Base-by-base conservation (phyloP, 768 basidiomycete species). In the Termitomyces sp. region DNA sequence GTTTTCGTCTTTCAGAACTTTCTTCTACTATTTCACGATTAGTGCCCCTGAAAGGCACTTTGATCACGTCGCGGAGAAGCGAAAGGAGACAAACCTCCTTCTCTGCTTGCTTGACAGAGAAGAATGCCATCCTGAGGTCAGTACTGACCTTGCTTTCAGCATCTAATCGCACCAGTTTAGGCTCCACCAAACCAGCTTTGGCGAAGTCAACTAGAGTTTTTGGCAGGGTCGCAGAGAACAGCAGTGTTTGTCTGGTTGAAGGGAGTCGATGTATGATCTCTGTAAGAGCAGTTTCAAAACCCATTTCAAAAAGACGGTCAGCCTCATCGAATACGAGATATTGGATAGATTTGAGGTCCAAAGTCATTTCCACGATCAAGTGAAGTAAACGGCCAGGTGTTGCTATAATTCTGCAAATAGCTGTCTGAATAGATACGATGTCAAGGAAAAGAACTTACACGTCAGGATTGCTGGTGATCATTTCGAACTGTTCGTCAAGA, bases 311-410 rank as follows among this genome's bases (percentile, higher is more conserved):
- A 12, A 99, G 83, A 35, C 97, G 88, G 71, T 99, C 97, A 0
- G 97, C 97, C 73, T 99, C 97, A 68, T 99, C 97, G 65, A 98
- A 98, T 24, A 98, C 91, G 60, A 94, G 85, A 59, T 91, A 93
- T 72, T 95, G 86, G 6, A 95, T 78, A 0, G 90, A 87, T 52
- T 88, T 85, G 28, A 99, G 77, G 68, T 96, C 93, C 50, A 97
- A 75, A 61, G 90, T 90, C 96, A 98, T 98, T 75, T 99, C 97
- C 51, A 98, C 91, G 53, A 91, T 81, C 24, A 99, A 80, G 74
- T 99, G 97, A n/a, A 99, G 83, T 35, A 99, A 78, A 62, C 97
- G 94, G 59, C 97, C 97, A 18, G 97, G 97, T 12, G 97, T 99
- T 24, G 97, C 96, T 63, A 99, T 96, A 61, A 99, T 90, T 20